phyloP scores from a whole-genome alignment of 2,329 filamentous ascomycete species.

The Arthrobotrys sinensis region DNA sequence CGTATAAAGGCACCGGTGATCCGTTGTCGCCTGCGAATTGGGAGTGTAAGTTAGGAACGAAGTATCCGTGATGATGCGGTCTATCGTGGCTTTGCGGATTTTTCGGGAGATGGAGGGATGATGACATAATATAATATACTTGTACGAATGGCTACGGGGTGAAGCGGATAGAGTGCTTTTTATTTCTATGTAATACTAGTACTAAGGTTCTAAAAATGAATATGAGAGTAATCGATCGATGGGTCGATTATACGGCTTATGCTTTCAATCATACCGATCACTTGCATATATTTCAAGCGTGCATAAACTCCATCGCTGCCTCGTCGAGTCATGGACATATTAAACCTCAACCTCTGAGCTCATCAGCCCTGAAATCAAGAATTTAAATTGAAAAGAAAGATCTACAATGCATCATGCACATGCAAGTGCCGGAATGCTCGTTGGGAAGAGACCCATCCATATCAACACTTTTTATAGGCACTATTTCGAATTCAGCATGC shows the following conservation, averaged over 20 bases:
- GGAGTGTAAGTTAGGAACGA: constrained; percentile 34
- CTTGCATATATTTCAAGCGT: too few species aligned
- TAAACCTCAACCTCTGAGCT: too few species aligned
- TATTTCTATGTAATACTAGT: neutral
- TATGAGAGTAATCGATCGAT: neutral
- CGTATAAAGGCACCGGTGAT: constrained; percentile 51
- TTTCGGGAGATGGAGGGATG: neutral
- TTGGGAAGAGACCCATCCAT: constrained; percentile 5
- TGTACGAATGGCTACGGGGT: neutral
- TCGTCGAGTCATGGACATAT: constrained; percentile 1
- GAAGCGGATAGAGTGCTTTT: constrained; percentile 3
- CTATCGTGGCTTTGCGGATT: neutral
- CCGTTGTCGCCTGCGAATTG: constrained; percentile 21
- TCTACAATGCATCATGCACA: constrained; percentile 23
- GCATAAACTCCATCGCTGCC: neutral
- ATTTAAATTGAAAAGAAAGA: constrained; percentile 12
- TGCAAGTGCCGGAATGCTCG: constrained; percentile 25
- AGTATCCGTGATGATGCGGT: constrained; percentile 19
- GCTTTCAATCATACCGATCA: neutral
- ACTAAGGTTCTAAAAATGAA: neutral
- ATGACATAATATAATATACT: neutral
- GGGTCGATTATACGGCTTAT: neutral
- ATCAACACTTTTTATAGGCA: constrained; percentile 26
- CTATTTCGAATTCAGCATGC: constrained; percentile 2
- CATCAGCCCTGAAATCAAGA: constrained; percentile 12